Evolutionary conservation across 352 stramenopile genomes (phyloP).

Genomic region (Phytophthora melonis): DNA sequence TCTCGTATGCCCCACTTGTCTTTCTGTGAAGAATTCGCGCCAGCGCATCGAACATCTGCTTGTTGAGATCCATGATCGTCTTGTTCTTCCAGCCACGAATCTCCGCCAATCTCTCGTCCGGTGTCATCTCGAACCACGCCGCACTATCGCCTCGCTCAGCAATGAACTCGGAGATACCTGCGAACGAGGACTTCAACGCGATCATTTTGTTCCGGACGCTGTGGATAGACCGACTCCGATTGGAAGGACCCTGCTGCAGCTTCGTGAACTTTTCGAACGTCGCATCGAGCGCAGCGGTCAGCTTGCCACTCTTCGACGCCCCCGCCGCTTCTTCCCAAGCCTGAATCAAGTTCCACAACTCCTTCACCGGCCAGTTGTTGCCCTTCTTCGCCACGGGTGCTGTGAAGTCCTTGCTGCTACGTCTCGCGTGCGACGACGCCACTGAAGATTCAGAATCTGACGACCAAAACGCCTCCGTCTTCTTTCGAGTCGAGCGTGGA

Average conservation of each 20-base stretch:
- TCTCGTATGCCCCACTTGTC: conserved; percentile 18
- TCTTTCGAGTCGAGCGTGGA: conserved; percentile 39
- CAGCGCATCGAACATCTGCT: conserved; percentile 42
- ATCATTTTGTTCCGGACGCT: conserved; percentile 58
- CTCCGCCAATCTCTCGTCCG: conserved; percentile 33
- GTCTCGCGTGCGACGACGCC: conserved; percentile 10
- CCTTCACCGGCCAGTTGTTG: conserved; percentile 42
- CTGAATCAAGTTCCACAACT: conserved; percentile 43
- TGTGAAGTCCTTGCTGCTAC: conserved; percentile 8
- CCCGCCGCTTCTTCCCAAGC: conserved; percentile 41
- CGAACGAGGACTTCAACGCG: conserved; percentile 45
- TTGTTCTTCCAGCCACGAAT: conserved; percentile 45
- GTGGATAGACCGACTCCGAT: conserved; percentile 34
- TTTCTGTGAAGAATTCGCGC: conserved; percentile 34
- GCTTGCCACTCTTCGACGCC: conserved; percentile 19
- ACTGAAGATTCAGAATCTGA: conserved; percentile 46
- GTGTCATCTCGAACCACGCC: conserved; percentile 43
- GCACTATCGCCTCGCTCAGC: conserved; percentile 24
- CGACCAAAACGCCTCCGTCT: conserved; percentile 40
- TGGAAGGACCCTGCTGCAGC: conserved; percentile 26
- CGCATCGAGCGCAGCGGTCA: conserved; percentile 31
- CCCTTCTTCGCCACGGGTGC: conserved; percentile 30
- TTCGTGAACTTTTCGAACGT: conserved; percentile 43
- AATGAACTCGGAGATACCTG: conserved; percentile 40
- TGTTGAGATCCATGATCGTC: conserved; percentile 43